Evolutionary conservation across 2,329 filamentous ascomycete genomes (phyloP), one percentile per base, ranked within the genome.

Genomic region (Orbilia blumenaviensis): DNA sequence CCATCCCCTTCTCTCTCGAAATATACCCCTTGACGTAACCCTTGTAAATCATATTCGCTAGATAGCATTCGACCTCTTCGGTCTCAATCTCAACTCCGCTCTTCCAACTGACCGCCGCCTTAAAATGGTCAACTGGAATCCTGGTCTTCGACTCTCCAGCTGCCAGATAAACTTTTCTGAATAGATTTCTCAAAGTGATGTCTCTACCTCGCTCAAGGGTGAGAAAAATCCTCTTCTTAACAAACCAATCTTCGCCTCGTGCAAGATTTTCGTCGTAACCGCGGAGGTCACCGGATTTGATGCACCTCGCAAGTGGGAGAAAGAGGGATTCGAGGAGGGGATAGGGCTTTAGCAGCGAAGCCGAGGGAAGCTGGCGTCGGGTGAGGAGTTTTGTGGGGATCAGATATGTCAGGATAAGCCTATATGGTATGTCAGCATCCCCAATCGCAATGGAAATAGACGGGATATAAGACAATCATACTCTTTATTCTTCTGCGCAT

Each of bases 31-130:
- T 99, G 92, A 99, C 97, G 23, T 95, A 86, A 73, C 91, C 92
- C 93, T 98, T 99, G 86, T 98, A 99, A 77, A 99, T 97, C 88
- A 97, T 92, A 82, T 97, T 98, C 27, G 95, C 93, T 81, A 99
- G 82, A 80, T 97, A 84, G 82, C 95, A 99, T 83, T 99, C 96
- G 2, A 98, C 94, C 83, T 99, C 95, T 81, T 99, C 96, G 32
- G 88, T 87, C 80, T 97, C 95, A 34, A 96, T 72, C 25, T 80
- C 79, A 8, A 64, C 78, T 60, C 41, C 74, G 38, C 64, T 85
- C 34, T 86, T 84, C 81, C 91, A 78, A 44, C 80, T 78, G 98
- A 88, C 6, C 5, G 93, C 96, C 5, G 93, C 92, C 23, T 89
- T 89, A 80, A 99, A 98, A 80, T 98, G 92, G 10, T 88, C 86